phyloP scores from a whole-genome alignment of 257 asterid genomes.

The Fraxinus cuspidata region DNA sequence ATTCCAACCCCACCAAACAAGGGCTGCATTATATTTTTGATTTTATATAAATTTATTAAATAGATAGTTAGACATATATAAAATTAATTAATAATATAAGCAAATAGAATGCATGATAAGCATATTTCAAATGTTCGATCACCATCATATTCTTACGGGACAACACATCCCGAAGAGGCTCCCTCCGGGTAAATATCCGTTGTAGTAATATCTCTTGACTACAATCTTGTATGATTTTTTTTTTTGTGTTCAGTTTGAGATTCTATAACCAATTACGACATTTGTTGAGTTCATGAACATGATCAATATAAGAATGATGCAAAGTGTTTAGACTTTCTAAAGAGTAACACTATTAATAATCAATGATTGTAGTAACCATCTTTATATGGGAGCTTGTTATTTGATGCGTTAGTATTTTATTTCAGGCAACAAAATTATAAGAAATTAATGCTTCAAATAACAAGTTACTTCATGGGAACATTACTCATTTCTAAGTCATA shows the following conservation, averaged over 20 bases:
- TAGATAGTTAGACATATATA: too few relatives aligned
- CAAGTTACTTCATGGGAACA: too few relatives aligned
- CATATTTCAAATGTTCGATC: constrained; percentile 81
- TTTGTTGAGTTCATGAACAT: too few relatives aligned
- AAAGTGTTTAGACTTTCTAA: not conserved
- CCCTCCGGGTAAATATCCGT: constrained; percentile 51
- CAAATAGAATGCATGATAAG: constrained; percentile 96
- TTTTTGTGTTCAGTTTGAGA: constrained; percentile 4
- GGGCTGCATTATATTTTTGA: too few relatives aligned
- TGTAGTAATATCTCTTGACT: constrained; percentile 2
- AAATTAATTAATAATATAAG: constrained; percentile 10
- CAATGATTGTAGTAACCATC: too few relatives aligned
- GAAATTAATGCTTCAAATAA: too few relatives aligned
- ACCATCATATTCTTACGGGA: constrained; percentile 51
- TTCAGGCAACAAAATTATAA: too few relatives aligned
- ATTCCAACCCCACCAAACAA: too few relatives aligned
- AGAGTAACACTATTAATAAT: not conserved
- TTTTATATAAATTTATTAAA: too few relatives aligned
- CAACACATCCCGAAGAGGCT: constrained; percentile 52
- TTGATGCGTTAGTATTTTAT: too few relatives aligned
- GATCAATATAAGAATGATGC: not conserved
- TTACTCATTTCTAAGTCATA: not conserved
- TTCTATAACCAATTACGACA: not conserved
- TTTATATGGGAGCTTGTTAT: too few relatives aligned
- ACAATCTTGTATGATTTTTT: constrained; percentile 9